These are phyloP conservation scores for Ascochyta lentis DNA, from an alignment of 2,329 filamentous ascomycete genomes.

Conservation along the genomic window DNA sequence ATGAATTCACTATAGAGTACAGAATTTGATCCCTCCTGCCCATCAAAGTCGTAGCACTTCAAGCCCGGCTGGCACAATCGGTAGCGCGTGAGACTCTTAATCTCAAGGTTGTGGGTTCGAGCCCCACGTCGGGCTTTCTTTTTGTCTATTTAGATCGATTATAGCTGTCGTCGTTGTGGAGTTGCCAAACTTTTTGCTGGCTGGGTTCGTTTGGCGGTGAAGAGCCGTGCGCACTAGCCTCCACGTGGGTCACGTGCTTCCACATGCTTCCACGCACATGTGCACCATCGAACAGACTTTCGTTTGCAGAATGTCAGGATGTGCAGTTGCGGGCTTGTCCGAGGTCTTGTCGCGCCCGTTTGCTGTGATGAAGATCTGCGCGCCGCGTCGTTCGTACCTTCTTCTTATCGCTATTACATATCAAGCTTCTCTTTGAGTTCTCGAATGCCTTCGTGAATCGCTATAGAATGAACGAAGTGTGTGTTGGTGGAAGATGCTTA, in stretches of 20 bases:
- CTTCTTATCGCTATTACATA: no score
- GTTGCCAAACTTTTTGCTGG: neutral
- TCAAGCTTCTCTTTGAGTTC: no score
- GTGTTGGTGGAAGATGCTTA: no score
- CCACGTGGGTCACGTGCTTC: neutral
- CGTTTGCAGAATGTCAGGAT: no score
- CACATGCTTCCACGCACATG: no score
- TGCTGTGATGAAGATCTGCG: no score
- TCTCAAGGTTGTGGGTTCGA: slow-evolving; percentile 21
- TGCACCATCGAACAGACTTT: no score
- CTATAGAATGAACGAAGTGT: no score
- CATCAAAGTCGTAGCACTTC: neutral
- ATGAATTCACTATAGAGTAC: fast-evolving
- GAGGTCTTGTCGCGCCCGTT: no score
- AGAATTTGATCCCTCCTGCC: fast-evolving
- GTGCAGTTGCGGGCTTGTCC: no score
- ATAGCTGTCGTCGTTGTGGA: neutral
- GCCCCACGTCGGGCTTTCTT: slow-evolving; percentile 14
- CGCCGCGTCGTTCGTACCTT: no score
- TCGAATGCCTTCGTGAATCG: no score
- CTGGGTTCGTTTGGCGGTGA: neutral
- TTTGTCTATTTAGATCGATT: neutral
- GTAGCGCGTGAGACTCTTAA: slow-evolving; percentile 24
- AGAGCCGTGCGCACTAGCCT: neutral
- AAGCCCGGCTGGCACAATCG: slow-evolving; percentile 20